phyloP scores from a whole-genome alignment of 148 eudicot species.

The Chenopodium suecicum region DNA sequence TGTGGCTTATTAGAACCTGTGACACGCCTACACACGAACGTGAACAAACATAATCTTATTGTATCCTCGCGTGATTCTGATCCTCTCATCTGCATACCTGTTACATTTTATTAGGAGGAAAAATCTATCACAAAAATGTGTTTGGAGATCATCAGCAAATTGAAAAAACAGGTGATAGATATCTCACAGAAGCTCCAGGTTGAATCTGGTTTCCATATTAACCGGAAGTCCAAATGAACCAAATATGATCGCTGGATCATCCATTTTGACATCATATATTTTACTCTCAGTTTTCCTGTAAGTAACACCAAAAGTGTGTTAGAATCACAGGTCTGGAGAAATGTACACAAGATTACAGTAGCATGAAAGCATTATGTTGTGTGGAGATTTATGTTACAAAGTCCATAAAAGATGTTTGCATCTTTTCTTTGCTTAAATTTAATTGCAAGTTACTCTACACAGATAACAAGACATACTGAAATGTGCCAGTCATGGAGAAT shows the following conservation, averaged over 20 bases:
- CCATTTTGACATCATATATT: constrained; percentile 72
- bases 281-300: constrained; percentile 62
- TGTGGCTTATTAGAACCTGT: neutral
- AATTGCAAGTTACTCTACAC: neutral
- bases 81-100: constrained; percentile 80
- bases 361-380: neutral
- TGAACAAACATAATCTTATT: constrained; percentile 73
- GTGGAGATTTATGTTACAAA: neutral
- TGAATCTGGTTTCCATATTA: constrained; percentile 67
- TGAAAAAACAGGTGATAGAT: constrained; percentile 1
- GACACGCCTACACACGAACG: constrained; percentile 40
- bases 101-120: neutral
- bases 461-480: constrained; percentile 45
- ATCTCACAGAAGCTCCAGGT: constrained; percentile 74
- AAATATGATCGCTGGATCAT: constrained; percentile 76
- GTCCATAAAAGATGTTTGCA: neutral
- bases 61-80: constrained; percentile 80
- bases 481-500: constrained; percentile 89
- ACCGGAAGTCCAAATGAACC: constrained; percentile 82
- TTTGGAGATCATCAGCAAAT: neutral
- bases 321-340: neutral
- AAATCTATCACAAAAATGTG: neutral
- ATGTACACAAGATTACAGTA: neutral
- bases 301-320: constrained; percentile 1
- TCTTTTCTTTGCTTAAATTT: neutral